Percentiles rank a stretch among this genome's conserved stretches.
Evolutionary conservation across 495 filamentous ascomycete species (phyloP).

Genomic region (Usnea hakonensis): DNA sequence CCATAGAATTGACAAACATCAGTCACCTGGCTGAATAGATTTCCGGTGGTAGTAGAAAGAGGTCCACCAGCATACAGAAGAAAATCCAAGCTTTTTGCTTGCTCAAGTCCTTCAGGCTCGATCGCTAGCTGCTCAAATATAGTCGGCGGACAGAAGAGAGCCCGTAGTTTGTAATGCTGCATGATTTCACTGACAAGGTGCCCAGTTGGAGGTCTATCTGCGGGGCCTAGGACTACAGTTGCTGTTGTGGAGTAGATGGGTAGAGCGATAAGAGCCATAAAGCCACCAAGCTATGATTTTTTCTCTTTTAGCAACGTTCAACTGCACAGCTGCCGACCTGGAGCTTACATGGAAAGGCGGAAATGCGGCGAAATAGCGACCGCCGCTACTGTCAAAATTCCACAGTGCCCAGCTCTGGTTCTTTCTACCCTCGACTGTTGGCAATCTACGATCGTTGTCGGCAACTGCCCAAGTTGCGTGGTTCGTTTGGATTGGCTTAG

Average conservation of each 20-base stretch:
- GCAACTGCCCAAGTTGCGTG: conserved; percentile 26
- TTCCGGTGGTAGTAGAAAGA: conserved; percentile 20
- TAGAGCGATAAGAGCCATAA: conserved; percentile 13
- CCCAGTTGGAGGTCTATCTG: conserved; percentile 25
- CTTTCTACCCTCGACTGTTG: conserved; percentile 23
- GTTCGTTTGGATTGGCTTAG: conserved; percentile 27
- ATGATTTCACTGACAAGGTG: conserved; percentile 21
- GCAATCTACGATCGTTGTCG: conserved; percentile 29
- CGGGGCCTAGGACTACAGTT: conserved; percentile 25
- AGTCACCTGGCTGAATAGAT: conserved; percentile 24
- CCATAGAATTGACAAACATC: conserved; percentile 30
- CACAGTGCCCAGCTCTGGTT: conserved; percentile 24
- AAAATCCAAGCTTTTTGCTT: conserved; percentile 24
- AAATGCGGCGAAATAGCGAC: conserved; percentile 24
- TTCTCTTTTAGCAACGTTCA: conserved; percentile 10
- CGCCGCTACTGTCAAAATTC: conserved; percentile 23
- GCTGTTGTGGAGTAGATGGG: conserved; percentile 21
- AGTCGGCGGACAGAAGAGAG: conserved; percentile 24
- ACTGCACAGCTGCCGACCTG: conserved; percentile 9
- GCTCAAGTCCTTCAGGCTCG: conserved; percentile 18
- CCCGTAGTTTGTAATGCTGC: conserved; percentile 21
- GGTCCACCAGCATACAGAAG: conserved; percentile 28
- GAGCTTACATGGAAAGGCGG: conserved; percentile 28
- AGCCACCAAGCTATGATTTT: conserved; percentile 17
- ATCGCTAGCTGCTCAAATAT: conserved; percentile 26